phyloP scores from a whole-genome alignment of 2,329 filamentous ascomycete species.

The Claviceps sp. region DNA sequence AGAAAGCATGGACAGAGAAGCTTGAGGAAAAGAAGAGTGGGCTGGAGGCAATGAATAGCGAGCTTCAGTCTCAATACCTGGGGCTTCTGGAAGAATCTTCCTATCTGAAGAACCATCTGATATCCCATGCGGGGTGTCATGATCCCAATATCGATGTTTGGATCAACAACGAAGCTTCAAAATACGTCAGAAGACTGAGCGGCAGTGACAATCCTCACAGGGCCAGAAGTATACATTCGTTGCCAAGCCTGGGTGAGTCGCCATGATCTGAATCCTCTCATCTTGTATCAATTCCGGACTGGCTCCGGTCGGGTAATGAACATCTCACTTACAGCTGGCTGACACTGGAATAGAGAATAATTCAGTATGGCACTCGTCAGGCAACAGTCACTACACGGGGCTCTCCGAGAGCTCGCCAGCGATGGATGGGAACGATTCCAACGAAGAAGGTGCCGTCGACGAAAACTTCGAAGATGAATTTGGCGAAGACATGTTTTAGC shows the following conservation, averaged over 20 bases:
- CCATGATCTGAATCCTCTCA: too few relatives aligned
- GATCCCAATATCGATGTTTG: slow-evolving; percentile 39
- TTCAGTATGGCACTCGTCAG: not conserved
- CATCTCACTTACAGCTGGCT: too few relatives aligned
- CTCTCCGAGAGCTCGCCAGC: not conserved
- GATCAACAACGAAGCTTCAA: slow-evolving; percentile 37
- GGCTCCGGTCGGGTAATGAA: too few relatives aligned
- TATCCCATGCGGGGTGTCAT: slow-evolving; percentile 38
- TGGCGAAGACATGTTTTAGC: not conserved
- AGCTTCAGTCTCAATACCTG: slow-evolving; percentile 30
- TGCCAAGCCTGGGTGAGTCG: slow-evolving; percentile 1
- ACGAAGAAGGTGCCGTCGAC: not conserved
- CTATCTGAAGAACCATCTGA: slow-evolving; percentile 35
- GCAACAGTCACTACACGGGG: not conserved
- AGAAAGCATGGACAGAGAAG: slow-evolving; percentile 39
- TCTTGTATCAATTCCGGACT: too few relatives aligned
- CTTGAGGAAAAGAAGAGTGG: slow-evolving; percentile 31
- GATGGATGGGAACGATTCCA: not conserved
- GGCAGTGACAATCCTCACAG: not conserved
- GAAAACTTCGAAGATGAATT: not conserved
- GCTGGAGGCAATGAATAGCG: slow-evolving; percentile 30
- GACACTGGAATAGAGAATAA: not conserved
- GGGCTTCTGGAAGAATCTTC: slow-evolving; percentile 30
- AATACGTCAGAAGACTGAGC: slow-evolving; percentile 24
- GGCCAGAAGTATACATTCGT: not conserved